These are phyloP conservation scores for Rhizophagus prolifer DNA, from an alignment of 192 early-diverging fungal genomes.

Conservation along the genomic window DNA sequence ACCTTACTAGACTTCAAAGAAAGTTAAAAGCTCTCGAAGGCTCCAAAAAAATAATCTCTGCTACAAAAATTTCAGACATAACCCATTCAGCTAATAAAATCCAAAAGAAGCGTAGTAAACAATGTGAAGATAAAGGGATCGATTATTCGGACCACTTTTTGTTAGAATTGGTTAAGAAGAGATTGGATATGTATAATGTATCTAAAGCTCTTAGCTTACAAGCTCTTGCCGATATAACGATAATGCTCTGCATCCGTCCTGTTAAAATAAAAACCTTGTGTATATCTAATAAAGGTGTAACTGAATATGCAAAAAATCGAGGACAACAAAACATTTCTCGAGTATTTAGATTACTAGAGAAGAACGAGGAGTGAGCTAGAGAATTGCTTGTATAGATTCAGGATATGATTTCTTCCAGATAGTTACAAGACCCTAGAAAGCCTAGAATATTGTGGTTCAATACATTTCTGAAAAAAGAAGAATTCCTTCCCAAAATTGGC, in stretches of 20 bases:
- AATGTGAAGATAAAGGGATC: not conserved
- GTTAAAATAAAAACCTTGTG: slow-evolving; percentile 16
- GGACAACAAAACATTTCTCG: not conserved
- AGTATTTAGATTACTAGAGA: slow-evolving; percentile 19
- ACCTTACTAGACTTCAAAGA: not conserved
- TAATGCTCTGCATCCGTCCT: slow-evolving; percentile 21
- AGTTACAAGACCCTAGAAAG: not conserved
- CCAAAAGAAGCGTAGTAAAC: not conserved
- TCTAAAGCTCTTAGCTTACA: not conserved
- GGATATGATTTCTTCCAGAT: slow-evolving; percentile 15
- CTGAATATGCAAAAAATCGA: not conserved
- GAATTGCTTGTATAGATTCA: slow-evolving; percentile 21
- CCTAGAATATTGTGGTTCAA: slow-evolving; percentile 17
- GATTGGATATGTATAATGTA: slow-evolving; percentile 6
- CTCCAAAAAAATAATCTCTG: not conserved
- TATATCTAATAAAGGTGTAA: not conserved
- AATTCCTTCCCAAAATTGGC: slow-evolving; percentile 4
- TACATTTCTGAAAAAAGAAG: slow-evolving; percentile 19
- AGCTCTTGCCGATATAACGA: slow-evolving; percentile 22
- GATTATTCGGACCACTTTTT: slow-evolving; percentile 14
- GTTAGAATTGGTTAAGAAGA: slow-evolving; percentile 23
- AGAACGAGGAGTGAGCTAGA: slow-evolving; percentile 11
- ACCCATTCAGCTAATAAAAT: slow-evolving; percentile 8
- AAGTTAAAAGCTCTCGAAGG: not conserved
- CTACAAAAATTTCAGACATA: not conserved